These are phyloP conservation scores for Euptelea pleiosperma DNA, from an alignment of 164 flowering plant species.

Conservation along the genomic window DNA sequence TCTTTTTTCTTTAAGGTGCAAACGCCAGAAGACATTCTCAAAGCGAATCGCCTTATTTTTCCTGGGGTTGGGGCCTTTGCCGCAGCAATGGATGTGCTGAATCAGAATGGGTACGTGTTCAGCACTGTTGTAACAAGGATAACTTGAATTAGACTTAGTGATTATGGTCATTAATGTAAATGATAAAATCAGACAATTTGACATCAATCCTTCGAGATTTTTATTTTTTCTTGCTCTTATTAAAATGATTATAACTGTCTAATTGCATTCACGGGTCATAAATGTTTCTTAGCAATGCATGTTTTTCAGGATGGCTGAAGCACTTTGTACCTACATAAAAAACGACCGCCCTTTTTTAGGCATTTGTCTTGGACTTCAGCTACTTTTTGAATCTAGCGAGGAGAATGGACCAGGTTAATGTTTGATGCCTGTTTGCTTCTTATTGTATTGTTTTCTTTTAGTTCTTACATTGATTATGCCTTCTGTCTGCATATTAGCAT, in stretches of 20 bases:
- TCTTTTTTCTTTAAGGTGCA: conserved; percentile 51
- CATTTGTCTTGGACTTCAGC: conserved; percentile 94
- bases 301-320: conserved; percentile 79
- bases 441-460: neutral
- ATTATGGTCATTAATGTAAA: neutral
- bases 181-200: neutral
- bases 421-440: neutral
- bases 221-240: neutral
- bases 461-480: neutral
- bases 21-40: conserved; percentile 76
- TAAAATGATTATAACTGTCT: neutral
- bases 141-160: neutral
- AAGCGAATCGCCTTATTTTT: conserved; percentile 78
- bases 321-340: conserved; percentile 69
- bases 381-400: conserved; percentile 92
- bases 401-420: conserved; percentile 88
- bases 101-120: conserved; percentile 52
- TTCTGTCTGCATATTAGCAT: neutral
- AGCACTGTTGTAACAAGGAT: neutral
- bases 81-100: conserved; percentile 81
- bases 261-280: conserved; percentile 1
- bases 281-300: neutral
- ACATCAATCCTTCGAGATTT: neutral
- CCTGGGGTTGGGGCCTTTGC: conserved; percentile 99
- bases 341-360: conserved; percentile 93